Evolutionary conservation across 2,329 filamentous ascomycete genomes (phyloP).

Genomic region (Pseudopithomyces chartarum): DNA sequence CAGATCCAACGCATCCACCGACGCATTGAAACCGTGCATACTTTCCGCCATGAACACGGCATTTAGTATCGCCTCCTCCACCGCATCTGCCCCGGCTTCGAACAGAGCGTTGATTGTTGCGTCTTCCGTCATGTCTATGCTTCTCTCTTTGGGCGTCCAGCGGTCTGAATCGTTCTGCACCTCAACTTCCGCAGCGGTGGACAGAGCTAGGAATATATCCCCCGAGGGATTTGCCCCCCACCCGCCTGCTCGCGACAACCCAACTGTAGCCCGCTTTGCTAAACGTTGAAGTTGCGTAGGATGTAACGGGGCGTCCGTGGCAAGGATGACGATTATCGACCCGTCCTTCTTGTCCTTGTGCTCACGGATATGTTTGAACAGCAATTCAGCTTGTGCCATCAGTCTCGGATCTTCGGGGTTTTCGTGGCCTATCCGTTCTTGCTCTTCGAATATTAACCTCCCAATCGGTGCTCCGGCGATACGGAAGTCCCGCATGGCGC

Average conservation of each 20-base stretch:
- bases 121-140: conserved; percentile 60
- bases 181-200: conserved; percentile 61
- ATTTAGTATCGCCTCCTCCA: conserved; percentile 71
- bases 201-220: conserved; percentile 71
- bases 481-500: conserved; percentile 59
- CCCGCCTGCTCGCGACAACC: conserved; percentile 64
- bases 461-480: conserved; percentile 68
- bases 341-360: conserved; percentile 61
- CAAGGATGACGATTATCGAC: conserved; percentile 66
- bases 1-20: conserved; percentile 40
- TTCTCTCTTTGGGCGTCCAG: conserved; percentile 49
- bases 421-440: conserved; percentile 43
- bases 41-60: conserved; percentile 65
- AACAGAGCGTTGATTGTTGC: conserved; percentile 66
- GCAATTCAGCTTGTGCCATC: conserved; percentile 30
- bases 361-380: conserved; percentile 29
- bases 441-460: conserved; percentile 57
- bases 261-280: conserved; percentile 65
- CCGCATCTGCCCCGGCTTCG: conserved; percentile 65
- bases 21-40: conserved; percentile 60
- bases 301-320: conserved; percentile 65
- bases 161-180: conserved; percentile 48
- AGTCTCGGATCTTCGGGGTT: conserved; percentile 32
- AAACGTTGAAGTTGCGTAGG: conserved; percentile 62
- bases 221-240: conserved; percentile 67